Evolutionary conservation across 1,284 basidiomycete species (phyloP).

Genomic region (Chalciporus sp.): DNA sequence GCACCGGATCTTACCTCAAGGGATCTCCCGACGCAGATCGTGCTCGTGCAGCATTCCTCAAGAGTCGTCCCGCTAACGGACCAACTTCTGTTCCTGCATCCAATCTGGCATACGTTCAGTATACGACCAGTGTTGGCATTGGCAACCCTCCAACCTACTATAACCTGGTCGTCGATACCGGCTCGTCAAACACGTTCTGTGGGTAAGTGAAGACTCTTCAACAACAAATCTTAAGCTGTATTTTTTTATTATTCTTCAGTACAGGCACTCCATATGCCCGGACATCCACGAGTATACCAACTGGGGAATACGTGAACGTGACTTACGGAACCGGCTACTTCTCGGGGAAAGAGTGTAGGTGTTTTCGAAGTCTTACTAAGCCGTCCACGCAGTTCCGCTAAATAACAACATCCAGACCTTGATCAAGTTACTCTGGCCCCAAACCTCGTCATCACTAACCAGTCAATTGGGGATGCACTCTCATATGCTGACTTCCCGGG

Average conservation of each 20-base stretch:
- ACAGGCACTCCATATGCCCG: conserved; percentile 17
- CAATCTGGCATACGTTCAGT: conserved; percentile 23
- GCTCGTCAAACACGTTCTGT: conserved; percentile 37
- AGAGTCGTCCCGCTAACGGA: background rate
- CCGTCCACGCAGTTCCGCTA: background rate
- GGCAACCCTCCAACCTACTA: conserved; percentile 27
- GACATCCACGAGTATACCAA: conserved; percentile 27
- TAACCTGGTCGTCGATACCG: conserved; percentile 33
- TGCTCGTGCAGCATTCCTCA: conserved; percentile 20
- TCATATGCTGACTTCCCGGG: conserved; percentile 7
- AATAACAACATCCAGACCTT: conserved; percentile 15
- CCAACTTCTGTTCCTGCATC: conserved; percentile 17
- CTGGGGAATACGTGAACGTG: conserved; percentile 25
- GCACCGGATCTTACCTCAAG: conserved; percentile 19
- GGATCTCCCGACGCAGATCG: conserved; percentile 24
- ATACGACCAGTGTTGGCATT: conserved; percentile 26
- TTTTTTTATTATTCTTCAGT: conserved; percentile 8
- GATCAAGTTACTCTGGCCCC: conserved; percentile 25
- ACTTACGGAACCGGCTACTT: conserved; percentile 27
- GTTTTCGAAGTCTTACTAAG: background rate
- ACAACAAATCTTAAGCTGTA: too few species aligned
- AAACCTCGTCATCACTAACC: conserved; percentile 22
- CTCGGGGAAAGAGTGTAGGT: conserved; percentile 27
- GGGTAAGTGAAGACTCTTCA: conserved; percentile 24
- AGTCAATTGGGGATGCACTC: conserved; percentile 30